Evolutionary conservation across 345 rosid species (phyloP), one percentile per base, ranked within the genome.

Genomic region (Gossypium bickii): DNA sequence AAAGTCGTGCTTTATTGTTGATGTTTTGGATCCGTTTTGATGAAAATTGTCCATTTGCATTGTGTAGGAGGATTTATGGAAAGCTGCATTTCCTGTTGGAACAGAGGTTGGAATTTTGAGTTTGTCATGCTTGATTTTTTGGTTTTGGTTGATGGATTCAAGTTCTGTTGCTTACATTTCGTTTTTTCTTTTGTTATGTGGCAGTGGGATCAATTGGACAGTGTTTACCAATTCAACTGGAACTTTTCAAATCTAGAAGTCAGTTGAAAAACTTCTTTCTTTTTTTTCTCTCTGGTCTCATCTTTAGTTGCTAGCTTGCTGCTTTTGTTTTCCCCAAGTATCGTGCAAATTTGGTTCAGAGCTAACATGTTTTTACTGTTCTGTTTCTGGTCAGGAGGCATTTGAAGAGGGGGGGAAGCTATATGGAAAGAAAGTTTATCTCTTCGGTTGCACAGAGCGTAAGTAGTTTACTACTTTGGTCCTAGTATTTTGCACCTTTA

Each of bases 361-460:
- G 51, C 20, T 55, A 66, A 9, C 15, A 3, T 61, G 70, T 71
- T 43, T 25, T 34, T 11, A 11, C 44, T 53, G 48, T 76, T 79
- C 24, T 67, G 12, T 74, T 16, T 79, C 49, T 84, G 70, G 27
- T 56, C 87, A 93, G 98, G 79, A 88, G 73, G 96, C 98, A 65
- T 85, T 96, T 80, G 99, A 96, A 78, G 97, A 93, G 82, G 97
- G 90, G 17, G 97, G 98, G 41, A 75, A 75, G 83, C 92, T 96
- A 22, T 75, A 83, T 55, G 94, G 92, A 59, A 78, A 87, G 85
- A 91, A 84, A 79, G 98, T 90, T 55, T 96, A 80, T 85, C 83
- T 96, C 74, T 96, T 93, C 58, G 97, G 93, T 66, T 88, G 89
- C 79, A 85, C 98, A 15, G 99, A 96, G 78, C 99, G 99, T 95